A percentile compares a stretch with the other conserved stretches of the same genome.
These are phyloP conservation scores for Starmerella vaccinii DNA, from an alignment of 805 yeast species.

Conservation along the genomic window DNA sequence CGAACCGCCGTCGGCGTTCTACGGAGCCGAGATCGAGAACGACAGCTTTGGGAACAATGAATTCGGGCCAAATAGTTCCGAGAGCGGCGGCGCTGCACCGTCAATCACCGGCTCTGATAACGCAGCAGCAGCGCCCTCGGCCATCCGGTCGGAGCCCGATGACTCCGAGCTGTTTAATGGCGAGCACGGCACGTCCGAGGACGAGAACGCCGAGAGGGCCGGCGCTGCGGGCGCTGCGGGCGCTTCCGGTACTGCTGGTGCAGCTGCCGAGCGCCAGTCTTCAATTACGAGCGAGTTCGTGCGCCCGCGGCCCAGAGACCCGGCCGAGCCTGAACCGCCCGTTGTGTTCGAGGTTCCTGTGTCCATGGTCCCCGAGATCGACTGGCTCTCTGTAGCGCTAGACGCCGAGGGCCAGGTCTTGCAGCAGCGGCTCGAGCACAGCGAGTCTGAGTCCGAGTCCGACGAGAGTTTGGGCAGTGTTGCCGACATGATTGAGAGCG, in stretches of 20 bases:
- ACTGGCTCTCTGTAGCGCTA: constrained; percentile 9
- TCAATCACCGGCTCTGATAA: background rate
- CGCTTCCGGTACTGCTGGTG: background rate
- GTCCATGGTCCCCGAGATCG: constrained; percentile 14
- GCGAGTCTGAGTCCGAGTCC: constrained; percentile 16
- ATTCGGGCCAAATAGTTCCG: background rate
- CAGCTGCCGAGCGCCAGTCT: background rate
- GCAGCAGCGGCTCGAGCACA: constrained; percentile 16
- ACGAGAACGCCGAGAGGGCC: background rate
- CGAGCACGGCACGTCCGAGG: background rate
- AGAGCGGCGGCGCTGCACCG: background rate
- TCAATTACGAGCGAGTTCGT: background rate
- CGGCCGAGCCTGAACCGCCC: constrained; percentile 13
- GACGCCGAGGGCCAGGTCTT: constrained; percentile 9
- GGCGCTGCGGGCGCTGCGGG: background rate
- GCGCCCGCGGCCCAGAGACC: constrained; percentile 16
- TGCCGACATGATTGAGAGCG: constrained; percentile 19
- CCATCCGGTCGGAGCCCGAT: background rate
- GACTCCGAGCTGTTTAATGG: background rate
- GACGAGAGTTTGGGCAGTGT: constrained; percentile 21
- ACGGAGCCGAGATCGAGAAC: background rate
- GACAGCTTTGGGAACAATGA: background rate
- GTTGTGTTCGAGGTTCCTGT: constrained; percentile 13
- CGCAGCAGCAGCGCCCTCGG: background rate
- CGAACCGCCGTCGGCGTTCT: background rate